A percentile compares a stretch with the other conserved stretches of the same genome.
phyloP scores from a whole-genome alignment of 1,139 yeast genomes.

The Lodderomyces metapsilosis region DNA sequence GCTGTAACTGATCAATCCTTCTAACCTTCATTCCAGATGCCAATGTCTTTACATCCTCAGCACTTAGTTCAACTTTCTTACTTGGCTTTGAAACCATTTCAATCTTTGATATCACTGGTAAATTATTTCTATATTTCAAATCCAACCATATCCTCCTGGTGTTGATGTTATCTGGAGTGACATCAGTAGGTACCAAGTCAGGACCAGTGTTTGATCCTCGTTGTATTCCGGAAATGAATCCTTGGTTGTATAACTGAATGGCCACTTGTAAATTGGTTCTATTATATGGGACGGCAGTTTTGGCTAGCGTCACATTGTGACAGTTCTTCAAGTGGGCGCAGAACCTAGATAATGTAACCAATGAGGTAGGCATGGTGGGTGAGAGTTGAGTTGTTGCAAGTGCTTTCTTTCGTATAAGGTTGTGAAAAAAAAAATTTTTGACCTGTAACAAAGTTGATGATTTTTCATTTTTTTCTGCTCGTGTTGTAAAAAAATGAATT shows the following conservation, averaged over 20 bases:
- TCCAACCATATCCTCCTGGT: constrained; percentile 91
- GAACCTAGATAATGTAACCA: constrained; percentile 77
- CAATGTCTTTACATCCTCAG: constrained; percentile 65
- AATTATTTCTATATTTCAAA: constrained; percentile 78
- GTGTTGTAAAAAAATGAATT: too few species aligned
- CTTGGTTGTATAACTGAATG: constrained; percentile 83
- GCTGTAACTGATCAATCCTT: constrained; percentile 75
- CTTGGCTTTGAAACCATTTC: constrained; percentile 83
- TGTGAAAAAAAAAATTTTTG: constrained; percentile 20
- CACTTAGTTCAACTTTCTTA: constrained; percentile 62
- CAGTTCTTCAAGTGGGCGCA: constrained; percentile 92
- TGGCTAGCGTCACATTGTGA: constrained; percentile 66
- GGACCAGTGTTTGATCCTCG: constrained; percentile 93
- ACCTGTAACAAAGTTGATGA: not conserved
- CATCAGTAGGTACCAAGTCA: constrained; percentile 69
- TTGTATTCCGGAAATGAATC: constrained; percentile 80
- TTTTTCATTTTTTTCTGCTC: too few species aligned
- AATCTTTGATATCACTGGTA: constrained; percentile 72
- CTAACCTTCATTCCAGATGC: constrained; percentile 78
- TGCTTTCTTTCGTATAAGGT: not conserved
- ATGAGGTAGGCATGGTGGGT: constrained; percentile 49
- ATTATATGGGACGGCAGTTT: constrained; percentile 83
- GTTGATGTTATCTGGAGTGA: constrained; percentile 83
- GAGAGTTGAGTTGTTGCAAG: not conserved
- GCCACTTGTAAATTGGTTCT: constrained; percentile 82